Percentiles rank a stretch among this genome's conserved stretches.
Evolutionary conservation across 164 flowering plant genomes (phyloP).

Genomic region (Santalum album): DNA sequence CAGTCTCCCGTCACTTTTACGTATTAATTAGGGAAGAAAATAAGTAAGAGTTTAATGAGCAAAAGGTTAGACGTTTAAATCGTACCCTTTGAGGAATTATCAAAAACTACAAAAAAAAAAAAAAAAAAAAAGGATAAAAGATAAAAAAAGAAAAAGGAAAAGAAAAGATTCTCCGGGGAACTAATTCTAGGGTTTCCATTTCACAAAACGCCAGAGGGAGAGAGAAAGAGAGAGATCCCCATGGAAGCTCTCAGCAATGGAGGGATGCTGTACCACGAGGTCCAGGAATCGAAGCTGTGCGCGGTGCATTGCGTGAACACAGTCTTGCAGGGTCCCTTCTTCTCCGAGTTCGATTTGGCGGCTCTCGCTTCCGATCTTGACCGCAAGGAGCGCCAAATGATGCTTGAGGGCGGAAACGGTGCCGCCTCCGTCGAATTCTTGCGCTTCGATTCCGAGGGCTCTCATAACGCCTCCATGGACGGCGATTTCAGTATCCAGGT

Average conservation of each 20-base stretch:
- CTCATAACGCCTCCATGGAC: constrained; percentile 84
- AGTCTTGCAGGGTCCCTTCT: constrained; percentile 91
- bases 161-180: no score
- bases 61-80: no score
- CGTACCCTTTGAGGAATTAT: no score
- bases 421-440: constrained; percentile 34
- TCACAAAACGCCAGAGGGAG: neutral
- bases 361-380: constrained; percentile 96
- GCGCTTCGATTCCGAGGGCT: constrained; percentile 40
- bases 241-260: constrained; percentile 83
- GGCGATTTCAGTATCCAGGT: constrained; percentile 99
- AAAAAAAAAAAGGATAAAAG: no score
- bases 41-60: no score
- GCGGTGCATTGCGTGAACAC: constrained; percentile 98
- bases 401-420: constrained; percentile 43
- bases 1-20: no score
- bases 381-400: constrained; percentile 76
- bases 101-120: no score
- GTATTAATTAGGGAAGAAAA: no score
- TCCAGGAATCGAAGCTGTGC: constrained; percentile 91
- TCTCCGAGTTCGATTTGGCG: constrained; percentile 90
- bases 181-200: constrained; percentile 13
- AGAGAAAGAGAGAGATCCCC: neutral
- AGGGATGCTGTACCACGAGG: constrained; percentile 96
- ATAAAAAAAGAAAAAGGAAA: no score